These are phyloP conservation scores for Suillus luteus DNA, from an alignment of 768 basidiomycete genomes.

Conservation along the genomic window DNA sequence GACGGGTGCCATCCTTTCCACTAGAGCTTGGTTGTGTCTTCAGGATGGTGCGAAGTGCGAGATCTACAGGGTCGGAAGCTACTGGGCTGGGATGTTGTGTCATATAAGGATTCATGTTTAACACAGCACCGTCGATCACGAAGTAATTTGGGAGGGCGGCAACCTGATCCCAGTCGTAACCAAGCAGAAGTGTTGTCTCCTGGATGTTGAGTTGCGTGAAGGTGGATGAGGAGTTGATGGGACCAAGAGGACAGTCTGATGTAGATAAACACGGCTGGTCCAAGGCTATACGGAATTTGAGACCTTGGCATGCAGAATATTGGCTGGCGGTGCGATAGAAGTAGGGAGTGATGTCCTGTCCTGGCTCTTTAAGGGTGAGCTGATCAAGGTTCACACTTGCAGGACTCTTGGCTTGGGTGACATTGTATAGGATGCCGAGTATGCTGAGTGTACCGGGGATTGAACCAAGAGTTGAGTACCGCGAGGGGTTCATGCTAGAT, in stretches of 20 bases:
- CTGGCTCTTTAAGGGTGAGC: slow-evolving; percentile 58
- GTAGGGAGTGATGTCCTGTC: slow-evolving; percentile 87
- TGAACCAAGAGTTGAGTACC: slow-evolving; percentile 58
- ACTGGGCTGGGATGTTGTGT: slow-evolving; percentile 67
- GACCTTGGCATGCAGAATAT: slow-evolving; percentile 63
- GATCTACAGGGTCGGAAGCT: slow-evolving; percentile 76
- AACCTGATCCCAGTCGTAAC: slow-evolving; percentile 93
- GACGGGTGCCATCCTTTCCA: slow-evolving; percentile 88
- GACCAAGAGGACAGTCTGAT: slow-evolving; percentile 67
- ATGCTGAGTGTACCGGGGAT: slow-evolving; percentile 69
- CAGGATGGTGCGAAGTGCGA: slow-evolving; percentile 77
- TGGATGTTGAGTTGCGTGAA: slow-evolving; percentile 61
- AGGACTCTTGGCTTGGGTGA: slow-evolving; percentile 51
- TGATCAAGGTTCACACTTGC: slow-evolving; percentile 56
- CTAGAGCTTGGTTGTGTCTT: slow-evolving; percentile 44
- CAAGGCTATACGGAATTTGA: slow-evolving; percentile 66
- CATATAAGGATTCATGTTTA: slow-evolving; percentile 91
- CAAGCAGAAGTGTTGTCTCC: slow-evolving; percentile 69
- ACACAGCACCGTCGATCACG: slow-evolving; percentile 90
- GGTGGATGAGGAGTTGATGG: slow-evolving; percentile 57
- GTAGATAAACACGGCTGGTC: slow-evolving; percentile 69
- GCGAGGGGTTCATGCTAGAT: slow-evolving; percentile 41
- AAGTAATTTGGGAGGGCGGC: slow-evolving; percentile 70
- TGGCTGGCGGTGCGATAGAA: slow-evolving; percentile 73
- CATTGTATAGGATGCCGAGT: slow-evolving; percentile 76